Evolutionary conservation across 352 stramenopile genomes (phyloP).

Genomic region (Globisporangium rhizosaccharum): DNA sequence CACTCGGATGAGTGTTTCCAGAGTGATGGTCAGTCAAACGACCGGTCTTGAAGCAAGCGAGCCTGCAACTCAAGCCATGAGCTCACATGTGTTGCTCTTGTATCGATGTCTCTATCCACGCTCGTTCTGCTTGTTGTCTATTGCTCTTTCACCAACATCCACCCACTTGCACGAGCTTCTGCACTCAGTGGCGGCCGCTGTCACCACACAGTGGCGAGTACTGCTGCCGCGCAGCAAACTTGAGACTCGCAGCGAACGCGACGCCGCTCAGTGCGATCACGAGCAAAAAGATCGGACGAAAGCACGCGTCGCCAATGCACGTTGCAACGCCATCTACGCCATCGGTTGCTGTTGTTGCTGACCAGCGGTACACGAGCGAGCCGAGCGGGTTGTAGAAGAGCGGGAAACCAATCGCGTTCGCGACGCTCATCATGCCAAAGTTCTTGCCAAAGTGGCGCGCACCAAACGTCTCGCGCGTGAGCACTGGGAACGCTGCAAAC

Average conservation of each 20-base stretch:
- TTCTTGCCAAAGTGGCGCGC: slow-evolving; percentile 72
- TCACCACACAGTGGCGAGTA: slow-evolving; percentile 14
- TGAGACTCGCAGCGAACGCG: slow-evolving; percentile 43
- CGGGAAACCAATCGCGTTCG: slow-evolving; percentile 68
- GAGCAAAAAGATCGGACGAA: slow-evolving; percentile 56
- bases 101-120: not conserved
- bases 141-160: not conserved
- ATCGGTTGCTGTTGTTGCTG: slow-evolving; percentile 20
- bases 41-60: no score
- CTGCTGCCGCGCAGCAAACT: slow-evolving; percentile 35
- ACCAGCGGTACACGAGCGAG: slow-evolving; percentile 46
- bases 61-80: no score
- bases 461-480: slow-evolving; percentile 70
- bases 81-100: no score
- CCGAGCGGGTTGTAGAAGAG: slow-evolving; percentile 66
- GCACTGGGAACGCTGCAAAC: slow-evolving; percentile 62
- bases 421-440: slow-evolving; percentile 68
- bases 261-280: slow-evolving; percentile 46
- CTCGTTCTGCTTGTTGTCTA: no score
- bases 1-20: no score
- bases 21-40: no score
- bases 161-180: not conserved
- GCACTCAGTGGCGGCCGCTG: not conserved
- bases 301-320: slow-evolving; percentile 54
- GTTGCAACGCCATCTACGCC: slow-evolving; percentile 41